Evolutionary conservation across 306 rosid species (phyloP), one percentile per base, ranked within the genome.

Genomic region (Sindora glabra): DNA sequence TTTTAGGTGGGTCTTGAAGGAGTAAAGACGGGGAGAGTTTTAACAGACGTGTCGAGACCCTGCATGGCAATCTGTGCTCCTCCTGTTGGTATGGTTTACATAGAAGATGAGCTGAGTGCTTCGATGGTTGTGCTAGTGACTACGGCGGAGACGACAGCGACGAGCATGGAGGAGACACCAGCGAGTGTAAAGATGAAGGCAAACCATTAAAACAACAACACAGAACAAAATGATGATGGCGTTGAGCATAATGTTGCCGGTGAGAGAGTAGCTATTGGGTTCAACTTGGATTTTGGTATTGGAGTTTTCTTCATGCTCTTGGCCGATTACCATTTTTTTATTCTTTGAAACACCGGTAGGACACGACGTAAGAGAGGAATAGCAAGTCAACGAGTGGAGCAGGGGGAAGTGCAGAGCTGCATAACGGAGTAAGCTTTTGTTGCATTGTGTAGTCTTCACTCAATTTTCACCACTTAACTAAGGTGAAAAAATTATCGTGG

Each of bases 161-260:
- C 83, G 86, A 0, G 74, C 38, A 2, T 74, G 79, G 24, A 49
- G 56, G 29, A 79, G 69, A 58, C 67, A 74, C 74, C 82, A 73
- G 9, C 96, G 95, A 10, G 81, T 74, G 38, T 81, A 78, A 19
- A 79, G 47, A 69, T 87, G 89, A 44, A 87, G 70, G 39, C 39
- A 75, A 6, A 85, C 72, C 80, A 91, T 71, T 24, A 83, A 68
- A 37, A 83, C 1, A 37, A 88, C 69, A 4, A 91, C 69, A 64
- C 77, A 39, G 66, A 81, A 76, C 44, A 91, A 69, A 60, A 77
- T n/a, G 8, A 83, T 8, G 12, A 76, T 70, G 17, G 91, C 69
- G 52, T 51, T 56, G 11, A 91, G 69, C 95, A 91, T 81, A 19
- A 81, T 79, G 46, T 64, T 83, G 16, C 91, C 85, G 49, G 79